These are phyloP conservation scores for Coemansia sp. DNA, from an alignment of 192 early-diverging fungal genomes.

Conservation along the genomic window DNA sequence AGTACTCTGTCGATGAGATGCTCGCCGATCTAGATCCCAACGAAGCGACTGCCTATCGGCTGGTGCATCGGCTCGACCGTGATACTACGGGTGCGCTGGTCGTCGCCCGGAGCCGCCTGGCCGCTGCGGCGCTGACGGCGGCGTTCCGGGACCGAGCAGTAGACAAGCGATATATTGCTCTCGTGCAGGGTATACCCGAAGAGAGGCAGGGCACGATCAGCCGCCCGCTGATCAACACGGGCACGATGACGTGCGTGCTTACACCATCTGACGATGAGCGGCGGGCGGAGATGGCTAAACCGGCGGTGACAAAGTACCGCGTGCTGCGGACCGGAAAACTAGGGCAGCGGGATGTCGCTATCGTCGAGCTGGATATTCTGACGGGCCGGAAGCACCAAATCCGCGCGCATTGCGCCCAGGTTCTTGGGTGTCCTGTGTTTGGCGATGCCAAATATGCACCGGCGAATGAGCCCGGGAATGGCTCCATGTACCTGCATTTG, in stretches of 20 bases:
- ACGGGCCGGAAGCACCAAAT: constrained; percentile 49
- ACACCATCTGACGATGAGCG: background rate
- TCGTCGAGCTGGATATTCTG: constrained; percentile 21
- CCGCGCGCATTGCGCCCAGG: constrained; percentile 35
- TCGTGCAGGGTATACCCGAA: constrained; percentile 17
- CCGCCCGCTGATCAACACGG: constrained; percentile 7
- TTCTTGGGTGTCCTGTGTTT: constrained; percentile 31
- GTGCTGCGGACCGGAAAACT: constrained; percentile 14
- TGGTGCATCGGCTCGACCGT: constrained; percentile 38
- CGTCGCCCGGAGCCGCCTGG: constrained; percentile 14
- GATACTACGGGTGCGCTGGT: constrained; percentile 31
- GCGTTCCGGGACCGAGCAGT: constrained; percentile 25
- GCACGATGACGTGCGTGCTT: background rate
- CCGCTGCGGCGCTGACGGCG: constrained; percentile 11
- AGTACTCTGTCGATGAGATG: constrained; percentile 16
- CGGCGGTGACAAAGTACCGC: constrained; percentile 20
- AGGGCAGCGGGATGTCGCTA: background rate
- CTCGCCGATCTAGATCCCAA: constrained; percentile 13
- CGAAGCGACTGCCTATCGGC: constrained; percentile 9
- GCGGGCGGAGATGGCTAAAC: background rate
- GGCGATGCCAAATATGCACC: constrained; percentile 28
- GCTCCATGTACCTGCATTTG: constrained; percentile 25
- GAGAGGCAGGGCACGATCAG: constrained; percentile 1
- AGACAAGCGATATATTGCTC: constrained; percentile 23
- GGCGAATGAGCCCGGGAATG: background rate